Percentiles rank a stretch among this genome's conserved stretches.
phyloP scores from a whole-genome alignment of 805 yeast species.

The Metschnikowia aberdeeniae region DNA sequence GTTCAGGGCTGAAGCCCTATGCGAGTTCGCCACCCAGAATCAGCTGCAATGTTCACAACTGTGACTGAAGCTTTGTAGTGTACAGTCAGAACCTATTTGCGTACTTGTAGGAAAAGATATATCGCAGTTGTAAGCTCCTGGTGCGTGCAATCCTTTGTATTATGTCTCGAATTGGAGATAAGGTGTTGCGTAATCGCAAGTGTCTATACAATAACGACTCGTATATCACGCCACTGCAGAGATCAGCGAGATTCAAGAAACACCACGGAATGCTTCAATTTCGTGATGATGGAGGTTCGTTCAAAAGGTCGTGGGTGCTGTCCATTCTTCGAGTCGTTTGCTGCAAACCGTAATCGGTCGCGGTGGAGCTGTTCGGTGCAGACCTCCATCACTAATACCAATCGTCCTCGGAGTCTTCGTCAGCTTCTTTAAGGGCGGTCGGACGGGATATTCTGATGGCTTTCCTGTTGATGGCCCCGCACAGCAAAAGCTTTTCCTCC shows the following conservation, averaged over 20 bases:
- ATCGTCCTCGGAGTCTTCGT: constrained; percentile 29
- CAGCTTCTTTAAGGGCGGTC: constrained; percentile 16
- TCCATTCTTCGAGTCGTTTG: background rate
- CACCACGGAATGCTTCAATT: too few relatives aligned
- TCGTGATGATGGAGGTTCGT: too few relatives aligned
- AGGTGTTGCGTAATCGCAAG: constrained; percentile 2
- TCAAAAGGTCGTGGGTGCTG: background rate
- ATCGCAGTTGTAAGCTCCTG: too few relatives aligned
- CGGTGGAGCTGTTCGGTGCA: background rate
- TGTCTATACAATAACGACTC: background rate
- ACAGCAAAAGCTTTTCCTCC: constrained; percentile 32
- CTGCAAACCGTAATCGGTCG: background rate
- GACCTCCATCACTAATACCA: constrained; percentile 6
- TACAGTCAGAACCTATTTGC: too few relatives aligned
- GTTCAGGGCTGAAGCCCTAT: constrained; percentile 16
- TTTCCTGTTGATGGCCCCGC: constrained; percentile 29
- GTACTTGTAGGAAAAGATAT: too few relatives aligned
- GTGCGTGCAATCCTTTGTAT: background rate
- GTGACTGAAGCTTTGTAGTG: too few relatives aligned
- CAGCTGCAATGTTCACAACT: background rate
- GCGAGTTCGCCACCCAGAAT: background rate
- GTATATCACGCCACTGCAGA: background rate
- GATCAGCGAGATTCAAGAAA: background rate
- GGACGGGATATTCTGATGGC: constrained; percentile 26
- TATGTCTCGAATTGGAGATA: constrained; percentile 4